Base-by-base conservation (phyloP, 2,329 filamentous ascomycete species). In the Colletotrichum lentis region DNA sequence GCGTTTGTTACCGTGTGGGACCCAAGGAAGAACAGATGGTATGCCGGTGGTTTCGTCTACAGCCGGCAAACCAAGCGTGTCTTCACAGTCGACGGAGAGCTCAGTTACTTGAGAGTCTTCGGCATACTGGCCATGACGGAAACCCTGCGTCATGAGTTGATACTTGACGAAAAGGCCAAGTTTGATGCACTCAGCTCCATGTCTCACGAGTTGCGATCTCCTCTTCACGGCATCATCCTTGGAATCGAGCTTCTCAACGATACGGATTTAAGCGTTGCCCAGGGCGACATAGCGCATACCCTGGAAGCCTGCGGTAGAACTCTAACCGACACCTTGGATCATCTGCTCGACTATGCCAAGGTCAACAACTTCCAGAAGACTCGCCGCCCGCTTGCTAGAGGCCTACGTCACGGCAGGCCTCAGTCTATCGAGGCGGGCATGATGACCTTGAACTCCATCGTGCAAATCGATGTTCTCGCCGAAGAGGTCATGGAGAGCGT, bases 191-290 rank as follows among this genome's bases (percentile, higher is more conserved):
- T 90, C 7, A 84, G 85, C 0, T 88, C 84, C 2, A 82, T 90
- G 12, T 86, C 84, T 6, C 87, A 90, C 71, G 87, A 90, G 72
- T 75, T 90, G n/a, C 80, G 87, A 11, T 87, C 84, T 1, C 87
- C 87, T 0, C 77, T 90, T 1, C 87, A 90, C 65, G 88, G 87
- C 3, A 83, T 89, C 43, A 76, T 89, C 0, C 82, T 85, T 0
- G 85, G 79, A 66, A 79, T 81, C 2, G 85, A 87, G 69, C 75
- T 88, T 3, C 72, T 89, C 0, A 79, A 81, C 4, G 84, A 87
- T 22, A 85, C 84, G 47, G 24, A 35, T 62, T 39, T 39, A 5
- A 80, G 79, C 49, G 78, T 79, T 1, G 78, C 81, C 5, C 85
- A 87, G 69, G 77, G 78, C 3, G 81, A 83, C 18, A 78, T 84